Percentiles rank a stretch among this genome's conserved stretches.
Evolutionary conservation across 2,329 filamentous ascomycete genomes (phyloP).

Genomic region (Triangularia setosa): DNA sequence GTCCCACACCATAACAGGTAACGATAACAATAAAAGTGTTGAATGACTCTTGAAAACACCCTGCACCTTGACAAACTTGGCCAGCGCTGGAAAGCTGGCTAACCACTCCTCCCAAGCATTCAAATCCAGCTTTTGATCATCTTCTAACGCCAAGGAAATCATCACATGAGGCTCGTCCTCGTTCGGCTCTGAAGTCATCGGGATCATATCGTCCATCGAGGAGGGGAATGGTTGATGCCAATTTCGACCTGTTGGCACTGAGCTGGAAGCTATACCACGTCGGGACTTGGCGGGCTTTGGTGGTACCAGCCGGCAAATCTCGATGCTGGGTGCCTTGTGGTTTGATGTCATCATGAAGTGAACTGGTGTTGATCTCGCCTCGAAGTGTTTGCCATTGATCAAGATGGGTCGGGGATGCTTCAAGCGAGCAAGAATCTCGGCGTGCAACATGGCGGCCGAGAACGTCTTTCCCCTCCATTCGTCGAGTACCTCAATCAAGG

Average conservation of each 20-base stretch:
- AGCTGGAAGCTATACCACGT: slow-evolving; percentile 10
- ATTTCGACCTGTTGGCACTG: slow-evolving; percentile 13
- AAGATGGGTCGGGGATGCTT: slow-evolving; percentile 57
- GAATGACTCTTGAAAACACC: slow-evolving; percentile 60
- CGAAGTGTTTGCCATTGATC: slow-evolving; percentile 55
- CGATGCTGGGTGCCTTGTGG: slow-evolving; percentile 55
- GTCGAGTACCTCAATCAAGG: slow-evolving; percentile 55
- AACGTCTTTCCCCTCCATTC: slow-evolving; percentile 54
- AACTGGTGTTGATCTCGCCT: slow-evolving; percentile 55
- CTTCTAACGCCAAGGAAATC: slow-evolving; percentile 57
- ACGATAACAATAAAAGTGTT: slow-evolving; percentile 52
- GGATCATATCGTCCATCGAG: slow-evolving; percentile 16
- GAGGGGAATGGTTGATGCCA: slow-evolving; percentile 5
- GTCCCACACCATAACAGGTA: slow-evolving; percentile 59
- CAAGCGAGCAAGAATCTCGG: slow-evolving; percentile 55
- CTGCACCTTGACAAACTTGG: slow-evolving; percentile 58
- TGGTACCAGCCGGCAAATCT: slow-evolving; percentile 43
- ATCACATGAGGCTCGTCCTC: slow-evolving; percentile 57
- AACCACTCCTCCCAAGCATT: slow-evolving; percentile 58
- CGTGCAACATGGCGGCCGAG: slow-evolving; percentile 59
- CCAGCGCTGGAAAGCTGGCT: slow-evolving; percentile 51
- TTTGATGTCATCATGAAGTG: slow-evolving; percentile 63
- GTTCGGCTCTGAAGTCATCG: slow-evolving; percentile 41
- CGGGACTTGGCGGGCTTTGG: slow-evolving; percentile 30
- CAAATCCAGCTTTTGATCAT: slow-evolving; percentile 54